These are phyloP conservation scores for Wakefieldia striispora DNA, from an alignment of 768 basidiomycete species.

Conservation along the genomic window DNA sequence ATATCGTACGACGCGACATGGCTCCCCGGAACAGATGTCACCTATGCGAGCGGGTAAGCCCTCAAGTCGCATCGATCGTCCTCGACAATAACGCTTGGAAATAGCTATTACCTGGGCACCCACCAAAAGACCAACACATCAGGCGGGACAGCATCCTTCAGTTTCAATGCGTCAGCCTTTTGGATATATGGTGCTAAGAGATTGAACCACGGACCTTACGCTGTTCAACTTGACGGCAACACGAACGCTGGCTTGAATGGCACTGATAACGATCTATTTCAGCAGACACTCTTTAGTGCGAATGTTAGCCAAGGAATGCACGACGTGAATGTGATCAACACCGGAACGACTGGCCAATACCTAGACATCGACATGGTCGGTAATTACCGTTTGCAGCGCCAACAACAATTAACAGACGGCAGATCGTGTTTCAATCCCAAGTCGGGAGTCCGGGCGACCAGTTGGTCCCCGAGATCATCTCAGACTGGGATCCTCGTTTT, in stretches of 20 bases:
- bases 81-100: neutral
- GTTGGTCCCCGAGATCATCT: constrained; percentile 18
- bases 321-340: constrained; percentile 31
- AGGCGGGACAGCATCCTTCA: constrained; percentile 39
- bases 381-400: neutral
- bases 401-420: neutral
- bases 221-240: constrained; percentile 40
- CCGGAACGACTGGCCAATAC: constrained; percentile 28
- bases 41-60: constrained; percentile 17
- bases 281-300: constrained; percentile 38
- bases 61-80: neutral
- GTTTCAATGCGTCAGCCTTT: constrained; percentile 49
- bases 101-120: constrained; percentile 38
- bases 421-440: constrained; percentile 31
- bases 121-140: constrained; percentile 35
- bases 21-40: constrained; percentile 19
- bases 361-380: constrained; percentile 49
- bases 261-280: constrained; percentile 31
- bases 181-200: constrained; percentile 51
- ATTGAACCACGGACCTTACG: constrained; percentile 44
- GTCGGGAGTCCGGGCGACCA: constrained; percentile 16
- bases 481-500: constrained; percentile 39
- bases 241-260: constrained; percentile 32
- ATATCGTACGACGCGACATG: constrained; percentile 26
- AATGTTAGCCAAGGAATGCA: constrained; percentile 36